Evolutionary conservation across 2,329 filamentous ascomycete genomes (phyloP).

Genomic region (Helminthosporium solani): DNA sequence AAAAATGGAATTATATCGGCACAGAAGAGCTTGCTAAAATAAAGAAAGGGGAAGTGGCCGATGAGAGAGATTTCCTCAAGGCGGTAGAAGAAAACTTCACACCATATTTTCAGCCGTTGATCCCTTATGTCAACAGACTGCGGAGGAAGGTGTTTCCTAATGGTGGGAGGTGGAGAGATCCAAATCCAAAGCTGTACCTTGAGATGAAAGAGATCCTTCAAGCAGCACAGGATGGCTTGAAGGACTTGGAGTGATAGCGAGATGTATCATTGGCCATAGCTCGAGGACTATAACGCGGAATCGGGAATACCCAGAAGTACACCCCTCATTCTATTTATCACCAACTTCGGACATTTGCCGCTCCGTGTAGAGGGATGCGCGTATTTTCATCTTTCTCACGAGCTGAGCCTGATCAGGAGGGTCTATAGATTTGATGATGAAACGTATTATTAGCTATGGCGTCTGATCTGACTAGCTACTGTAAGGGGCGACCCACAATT

Average conservation of each 20-base stretch:
- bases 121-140: conserved; percentile 43
- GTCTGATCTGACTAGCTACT: background rate
- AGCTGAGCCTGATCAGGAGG: too few species aligned
- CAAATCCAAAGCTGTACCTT: conserved; percentile 5
- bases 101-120: conserved; percentile 40
- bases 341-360: too few species aligned
- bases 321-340: too few species aligned
- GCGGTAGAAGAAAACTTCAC: conserved; percentile 34
- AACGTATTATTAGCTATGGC: background rate
- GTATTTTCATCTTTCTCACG: too few species aligned
- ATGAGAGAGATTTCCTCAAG: conserved; percentile 27
- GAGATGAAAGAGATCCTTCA: conserved; percentile 14
- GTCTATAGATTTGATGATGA: too few species aligned
- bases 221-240: conserved; percentile 6
- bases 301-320: too few species aligned
- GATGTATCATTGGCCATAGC: too few species aligned
- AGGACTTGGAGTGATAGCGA: background rate
- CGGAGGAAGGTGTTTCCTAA: conserved; percentile 41
- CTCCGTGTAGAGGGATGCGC: too few species aligned
- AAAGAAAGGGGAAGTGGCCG: conserved; percentile 4
- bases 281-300: too few species aligned
- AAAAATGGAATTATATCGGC: too few species aligned
- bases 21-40: conserved; percentile 8
- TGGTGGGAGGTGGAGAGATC: conserved; percentile 15
- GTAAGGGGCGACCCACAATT: background rate